Evolutionary conservation across 164 flowering plant genomes (phyloP), one percentile per base, ranked within the genome.

Genomic region (Vitis amurensis): DNA sequence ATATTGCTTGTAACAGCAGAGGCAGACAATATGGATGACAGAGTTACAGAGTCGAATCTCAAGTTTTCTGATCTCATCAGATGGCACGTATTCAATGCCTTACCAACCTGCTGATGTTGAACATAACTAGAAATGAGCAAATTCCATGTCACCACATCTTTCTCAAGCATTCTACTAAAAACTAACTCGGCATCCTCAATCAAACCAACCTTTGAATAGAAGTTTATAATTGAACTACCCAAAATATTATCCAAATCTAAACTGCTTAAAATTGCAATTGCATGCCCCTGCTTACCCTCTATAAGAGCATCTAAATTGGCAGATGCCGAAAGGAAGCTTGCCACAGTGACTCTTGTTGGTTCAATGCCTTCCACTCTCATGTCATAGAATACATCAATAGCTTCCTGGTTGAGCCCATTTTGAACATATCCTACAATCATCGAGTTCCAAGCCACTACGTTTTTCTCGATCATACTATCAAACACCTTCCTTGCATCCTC

Each of bases 251-350:
- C 86, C 31, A 85, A 63, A 23, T 82, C 91, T 27, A 91, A 77
- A 31, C 89, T 89, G 58, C 44, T 61, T 44, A 85, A 19, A 62
- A 89, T 67, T 19, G 89, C 87, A 55, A 88, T 9, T 0, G 95
- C 91, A 83, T 87, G 93, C 16, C 82, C 93, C 80, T 92, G 95
- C 69, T 73, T 83, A 59, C 94, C 97, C 69, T 89, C 92, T 47
- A 74, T 83, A 53, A 87, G n/a, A 23, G 87, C 86, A 47, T 77
- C 83, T 74, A 89, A 51, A 78, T 84, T 90, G 11, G 91, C 92
- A 1, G 88, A 82, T 9, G 97, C 90, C 1, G 93, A 86, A 63
- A 88, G 87, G 52, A 86, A 74, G 75, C 91, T 81, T 0, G 87
- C 77, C 6, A 89, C 47, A 62, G 91, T 83, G 19, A 89, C 92